Conservation (phyloP, 2,329 filamentous ascomycete species). For the Dactylonectria macrodidyma region DNA sequence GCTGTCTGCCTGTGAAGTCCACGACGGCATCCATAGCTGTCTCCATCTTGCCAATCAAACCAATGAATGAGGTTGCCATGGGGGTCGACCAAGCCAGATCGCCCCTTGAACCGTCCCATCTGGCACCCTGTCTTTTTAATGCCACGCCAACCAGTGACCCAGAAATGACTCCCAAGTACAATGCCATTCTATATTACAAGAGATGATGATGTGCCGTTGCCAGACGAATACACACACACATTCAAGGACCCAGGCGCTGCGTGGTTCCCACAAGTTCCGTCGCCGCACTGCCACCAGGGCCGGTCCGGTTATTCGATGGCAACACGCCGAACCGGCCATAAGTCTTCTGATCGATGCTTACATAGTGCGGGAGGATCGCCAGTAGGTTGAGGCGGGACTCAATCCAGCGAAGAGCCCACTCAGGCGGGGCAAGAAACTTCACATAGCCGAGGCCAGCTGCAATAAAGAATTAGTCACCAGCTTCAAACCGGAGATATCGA, state of each 20-base stretch:
- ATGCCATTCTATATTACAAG: constrained; percentile 34
- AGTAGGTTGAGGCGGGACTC: constrained; percentile 91
- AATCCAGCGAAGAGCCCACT: constrained; percentile 88
- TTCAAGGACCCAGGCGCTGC: constrained; percentile 79
- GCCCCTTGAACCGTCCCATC: constrained; percentile 11
- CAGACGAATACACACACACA: neutral
- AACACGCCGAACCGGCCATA: constrained; percentile 93
- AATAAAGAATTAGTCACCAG: constrained; percentile 25
- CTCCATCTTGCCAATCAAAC: neutral
- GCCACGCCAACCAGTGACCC: constrained; percentile 26
- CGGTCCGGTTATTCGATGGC: constrained; percentile 67
- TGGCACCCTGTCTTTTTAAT: constrained; percentile 24
- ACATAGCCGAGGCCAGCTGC: constrained; percentile 89
- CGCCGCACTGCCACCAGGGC: constrained; percentile 59
- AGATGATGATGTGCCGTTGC: constrained; percentile 24
- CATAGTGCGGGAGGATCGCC: constrained; percentile 88
- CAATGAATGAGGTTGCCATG: neutral
- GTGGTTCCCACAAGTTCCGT: constrained; percentile 73
- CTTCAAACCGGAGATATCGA: neutral
- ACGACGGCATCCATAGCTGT: neutral
- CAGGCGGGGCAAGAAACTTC: constrained; percentile 90
- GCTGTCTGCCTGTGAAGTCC: neutral
- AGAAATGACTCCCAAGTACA: constrained; percentile 24
- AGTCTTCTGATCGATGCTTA: constrained; percentile 95
- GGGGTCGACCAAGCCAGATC: neutral